Conservation (phyloP, 2,329 filamentous ascomycete genomes). For the Lasiodiplodia citricola region DNA sequence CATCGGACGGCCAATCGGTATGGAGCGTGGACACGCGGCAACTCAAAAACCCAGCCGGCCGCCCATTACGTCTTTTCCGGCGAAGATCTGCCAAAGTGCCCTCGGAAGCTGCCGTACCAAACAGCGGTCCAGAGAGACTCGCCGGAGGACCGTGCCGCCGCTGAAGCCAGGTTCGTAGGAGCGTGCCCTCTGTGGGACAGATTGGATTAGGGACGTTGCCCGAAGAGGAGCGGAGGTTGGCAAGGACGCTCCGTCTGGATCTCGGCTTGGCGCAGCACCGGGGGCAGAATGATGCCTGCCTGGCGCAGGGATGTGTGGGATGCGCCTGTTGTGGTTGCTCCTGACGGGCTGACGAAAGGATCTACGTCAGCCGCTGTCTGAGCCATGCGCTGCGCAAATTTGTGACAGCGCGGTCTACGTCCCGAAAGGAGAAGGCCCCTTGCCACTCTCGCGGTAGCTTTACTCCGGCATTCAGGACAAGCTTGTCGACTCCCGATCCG, state of each 20-base stretch:
- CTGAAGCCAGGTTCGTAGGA: slow-evolving; percentile 11
- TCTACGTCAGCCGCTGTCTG: slow-evolving; percentile 27
- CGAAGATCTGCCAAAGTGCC: slow-evolving; percentile 21
- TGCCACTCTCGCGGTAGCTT: slow-evolving; percentile 18
- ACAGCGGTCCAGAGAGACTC: slow-evolving; percentile 13
- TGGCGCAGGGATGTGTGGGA: slow-evolving; percentile 19
- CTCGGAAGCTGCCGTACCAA: slow-evolving; percentile 27
- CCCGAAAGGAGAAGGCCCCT: slow-evolving; percentile 22
- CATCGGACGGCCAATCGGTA: slow-evolving; percentile 24
- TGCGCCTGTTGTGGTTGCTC: slow-evolving; percentile 20
- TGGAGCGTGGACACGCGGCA: slow-evolving; percentile 23
- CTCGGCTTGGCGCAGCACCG: slow-evolving; percentile 10
- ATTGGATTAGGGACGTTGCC: slow-evolving; percentile 18
- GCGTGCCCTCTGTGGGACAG: slow-evolving; percentile 17
- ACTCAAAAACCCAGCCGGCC: slow-evolving; percentile 15
- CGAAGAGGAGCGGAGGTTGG: slow-evolving; percentile 22
- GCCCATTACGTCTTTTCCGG: slow-evolving; percentile 17
- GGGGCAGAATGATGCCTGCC: slow-evolving; percentile 10
- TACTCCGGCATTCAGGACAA: slow-evolving; percentile 20
- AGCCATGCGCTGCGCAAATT: slow-evolving; percentile 27
- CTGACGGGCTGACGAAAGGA: slow-evolving; percentile 28
- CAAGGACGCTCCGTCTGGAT: slow-evolving; percentile 21
- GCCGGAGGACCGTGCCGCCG: slow-evolving; percentile 4
- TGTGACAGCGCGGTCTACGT: slow-evolving; percentile 25
- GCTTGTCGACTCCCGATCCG: slow-evolving; percentile 13